Evolutionary conservation across 1,284 basidiomycete genomes (phyloP).

Genomic region (Ganoderma lingzhi): DNA sequence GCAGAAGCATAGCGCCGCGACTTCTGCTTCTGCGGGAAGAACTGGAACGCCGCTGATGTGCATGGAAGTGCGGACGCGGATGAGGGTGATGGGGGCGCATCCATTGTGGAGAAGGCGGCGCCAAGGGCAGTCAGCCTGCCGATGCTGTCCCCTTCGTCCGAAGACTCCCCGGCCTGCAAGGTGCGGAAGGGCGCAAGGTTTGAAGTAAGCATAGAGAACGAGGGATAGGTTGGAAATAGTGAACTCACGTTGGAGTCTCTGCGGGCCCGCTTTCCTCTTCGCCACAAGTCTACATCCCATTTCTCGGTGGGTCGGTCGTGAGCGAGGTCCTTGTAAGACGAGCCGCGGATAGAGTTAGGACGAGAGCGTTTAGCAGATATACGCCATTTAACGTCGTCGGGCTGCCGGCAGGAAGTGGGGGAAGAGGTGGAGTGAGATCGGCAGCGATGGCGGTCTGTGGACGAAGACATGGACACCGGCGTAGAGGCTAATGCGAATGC

Average conservation of each 20-base stretch:
- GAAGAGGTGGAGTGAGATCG: conserved; percentile 66
- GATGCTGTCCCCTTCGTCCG: conserved; percentile 14
- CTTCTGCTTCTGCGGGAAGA: conserved; percentile 48
- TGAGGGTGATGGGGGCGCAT: conserved; percentile 37
- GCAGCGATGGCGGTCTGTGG: conserved; percentile 48
- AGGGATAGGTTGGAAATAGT: conserved; percentile 7
- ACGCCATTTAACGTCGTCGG: conserved; percentile 48
- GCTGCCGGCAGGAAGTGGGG: conserved; percentile 46
- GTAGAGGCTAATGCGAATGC: no score
- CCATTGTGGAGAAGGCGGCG: conserved; percentile 31
- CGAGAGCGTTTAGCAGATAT: conserved; percentile 56
- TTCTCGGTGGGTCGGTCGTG: conserved; percentile 47
- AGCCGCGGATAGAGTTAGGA: conserved; percentile 46
- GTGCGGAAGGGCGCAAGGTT: background rate
- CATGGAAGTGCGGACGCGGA: conserved; percentile 50
- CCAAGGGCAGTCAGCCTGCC: conserved; percentile 10
- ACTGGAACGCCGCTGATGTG: conserved; percentile 67
- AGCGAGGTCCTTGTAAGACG: conserved; percentile 46
- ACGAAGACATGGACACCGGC: conserved; percentile 2
- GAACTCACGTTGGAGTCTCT: conserved; percentile 54
- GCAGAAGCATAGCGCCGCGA: conserved; percentile 5
- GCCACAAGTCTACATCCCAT: conserved; percentile 61
- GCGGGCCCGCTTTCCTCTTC: conserved; percentile 60
- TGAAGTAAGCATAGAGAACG: conserved; percentile 1
- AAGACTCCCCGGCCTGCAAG: conserved; percentile 23